A percentile compares a stretch with the other conserved stretches of the same genome.
These are phyloP conservation scores for Oryza australiensis DNA, from an alignment of 176 grass and related monocot species.

Conservation along the genomic window DNA sequence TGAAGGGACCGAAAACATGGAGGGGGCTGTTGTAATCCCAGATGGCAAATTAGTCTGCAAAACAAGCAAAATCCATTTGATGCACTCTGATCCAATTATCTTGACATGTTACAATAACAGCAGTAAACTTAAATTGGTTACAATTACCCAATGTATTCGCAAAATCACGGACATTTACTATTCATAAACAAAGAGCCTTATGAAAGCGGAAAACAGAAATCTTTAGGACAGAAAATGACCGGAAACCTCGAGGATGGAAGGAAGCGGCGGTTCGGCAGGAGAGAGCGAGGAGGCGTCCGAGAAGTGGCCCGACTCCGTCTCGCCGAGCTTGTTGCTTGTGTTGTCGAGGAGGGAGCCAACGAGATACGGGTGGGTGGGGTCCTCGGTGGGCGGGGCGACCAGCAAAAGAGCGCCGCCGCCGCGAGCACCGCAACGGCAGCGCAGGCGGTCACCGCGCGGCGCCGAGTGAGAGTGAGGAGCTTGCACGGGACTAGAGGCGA, in stretches of 20 bases:
- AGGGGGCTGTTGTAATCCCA: slow-evolving; percentile 1
- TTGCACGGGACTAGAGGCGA: slow-evolving; percentile 1
- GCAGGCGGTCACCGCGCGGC: slow-evolving; percentile 30
- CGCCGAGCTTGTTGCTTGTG: background rate
- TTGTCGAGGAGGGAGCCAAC: background rate
- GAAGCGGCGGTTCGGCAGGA: slow-evolving; percentile 3
- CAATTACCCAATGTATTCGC: background rate
- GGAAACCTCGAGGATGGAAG: slow-evolving; percentile 31
- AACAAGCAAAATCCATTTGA: slow-evolving; percentile 26
- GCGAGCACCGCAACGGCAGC: slow-evolving; percentile 33
- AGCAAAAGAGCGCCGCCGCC: slow-evolving; percentile 41
- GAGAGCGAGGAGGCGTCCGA: background rate
- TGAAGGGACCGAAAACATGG: slow-evolving; percentile 27
- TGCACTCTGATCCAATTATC: background rate
- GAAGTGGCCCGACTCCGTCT: background rate
- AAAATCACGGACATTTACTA: background rate
- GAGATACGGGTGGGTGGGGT: slow-evolving; percentile 28
- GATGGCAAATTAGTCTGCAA: slow-evolving; percentile 40
- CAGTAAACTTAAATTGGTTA: background rate
- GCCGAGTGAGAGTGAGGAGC: slow-evolving; percentile 37
- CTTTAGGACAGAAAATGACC: background rate
- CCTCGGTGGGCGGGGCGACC: slow-evolving; percentile 10
- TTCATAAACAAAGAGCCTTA: background rate
- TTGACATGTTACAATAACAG: background rate
- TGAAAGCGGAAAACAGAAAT: background rate